Evolutionary conservation across 306 rosid genomes (phyloP), one percentile per base, ranked within the genome.

Genomic region (Corylus heterophylla): DNA sequence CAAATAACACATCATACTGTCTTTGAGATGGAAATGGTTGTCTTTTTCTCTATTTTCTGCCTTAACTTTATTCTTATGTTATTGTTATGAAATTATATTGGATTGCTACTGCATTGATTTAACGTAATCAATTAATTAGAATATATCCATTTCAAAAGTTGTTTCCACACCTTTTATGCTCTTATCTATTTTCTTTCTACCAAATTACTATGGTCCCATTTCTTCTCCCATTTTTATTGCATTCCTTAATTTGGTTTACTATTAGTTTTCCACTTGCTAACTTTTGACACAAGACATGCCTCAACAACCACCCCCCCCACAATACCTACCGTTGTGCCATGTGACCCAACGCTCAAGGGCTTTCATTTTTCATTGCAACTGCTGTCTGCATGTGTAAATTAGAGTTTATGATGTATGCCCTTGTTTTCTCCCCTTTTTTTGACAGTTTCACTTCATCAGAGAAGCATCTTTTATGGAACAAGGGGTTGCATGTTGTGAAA

Each of bases 401-500:
- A 3, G 72, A 67, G 51, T 25, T 42, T 67, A 42, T 39, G 12
- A 67, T 64, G 70, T 2, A 3, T 17, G 8, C 29, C 16, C 48
- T 31, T 51, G 22, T 31, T 52, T 54, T 29, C 64, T 35, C 49
- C n/a, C 67, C n/a, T 45, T 66, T 64, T 31, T 69, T 48, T 83
- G 80, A 59, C 87, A 94, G 98, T 82, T 89, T 91, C 77, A 80
- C 78, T 74, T 83, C 83, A 55, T 66, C 63, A 13, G 97, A 90
- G 73, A 89, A 89, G 76, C 76, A 77, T 77, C 14, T 78, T 79
- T 84, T 91, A 44, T 59, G 52, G 73, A 89, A 84, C 75, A 86
- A 85, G 83, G 83, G 78, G 84, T 71, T 92, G 86, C 90, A 89
- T 77, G 52, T 92, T 22, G 90, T 94, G 77, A 78, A 82, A 82